Base-by-base conservation (phyloP, 2,329 filamentous ascomycete species). In the Dactylellina sp. region DNA sequence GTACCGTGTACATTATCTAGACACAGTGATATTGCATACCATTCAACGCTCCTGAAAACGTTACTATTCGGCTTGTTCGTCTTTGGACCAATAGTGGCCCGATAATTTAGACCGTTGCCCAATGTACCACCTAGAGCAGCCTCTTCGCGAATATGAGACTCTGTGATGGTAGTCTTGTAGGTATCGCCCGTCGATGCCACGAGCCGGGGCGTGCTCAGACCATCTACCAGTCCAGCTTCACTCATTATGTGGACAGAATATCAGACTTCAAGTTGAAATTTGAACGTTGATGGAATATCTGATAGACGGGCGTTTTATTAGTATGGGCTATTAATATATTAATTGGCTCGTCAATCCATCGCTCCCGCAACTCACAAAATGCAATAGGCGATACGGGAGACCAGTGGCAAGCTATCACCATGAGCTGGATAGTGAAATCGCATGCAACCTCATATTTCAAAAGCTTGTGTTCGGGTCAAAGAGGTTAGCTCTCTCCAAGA, bases 31-130 rank as follows among this genome's bases (percentile, higher is more conserved):
- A 52, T 11, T 44, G 47, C 47, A 39, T 68, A 79, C 79, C 78
- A 81, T 60, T 81, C 78, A 2, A 80, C 80, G 24, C 79, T 78
- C 47, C 79, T 80, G 75, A 82, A 82, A 60, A 80, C 78, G 71
- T 81, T 81, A 32, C 79, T 77, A 55, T 63, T 39, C 53, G 49
- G 49, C 63, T 70, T 40, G 11, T 59, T 35, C 1, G 35, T 49
- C 25, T 47, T 49, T 3, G 22, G n/a, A 16, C 32, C 40, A 1
- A 70, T 49, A 32, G 49, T 40, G 7, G 25, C 28, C 18, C 44
- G 44, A 22, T 75, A 75, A 3, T 60, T 47, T 16, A 75, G 9
- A 11, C 49, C 32, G 22, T 75, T 75, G 9, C 68, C 65, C 9
- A 72, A 7, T 1, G 16, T 16, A 2, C 52, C 61, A n/a, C 50